Evolutionary conservation across 1,284 basidiomycete genomes (phyloP), one percentile per base, ranked within the genome.

Genomic region (Entoloma clypeatum): DNA sequence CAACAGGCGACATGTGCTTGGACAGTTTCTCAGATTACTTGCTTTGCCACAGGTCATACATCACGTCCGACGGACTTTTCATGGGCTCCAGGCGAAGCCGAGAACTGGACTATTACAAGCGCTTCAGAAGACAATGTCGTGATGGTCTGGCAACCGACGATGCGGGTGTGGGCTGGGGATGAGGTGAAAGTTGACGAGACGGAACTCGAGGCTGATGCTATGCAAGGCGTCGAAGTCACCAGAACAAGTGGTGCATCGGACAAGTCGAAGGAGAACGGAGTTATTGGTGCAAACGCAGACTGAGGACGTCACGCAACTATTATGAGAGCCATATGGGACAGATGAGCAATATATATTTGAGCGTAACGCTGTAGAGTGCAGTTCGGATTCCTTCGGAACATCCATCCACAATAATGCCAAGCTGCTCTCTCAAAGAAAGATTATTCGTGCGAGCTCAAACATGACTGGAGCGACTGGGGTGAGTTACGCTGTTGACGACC

Each of bases 101-200:
- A 89, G 56, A 79, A 79, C 45, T 92, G 88, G 87, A 89, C 81
- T 2, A 70, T 81, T 1, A 70, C 80, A 13, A 89, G 79, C 50
- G 79, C 83, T 5, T 90, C 87, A 0, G 90, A 92, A 59, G 90
- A 92, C 58, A 92, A 92, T 49, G 76, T 92, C 24, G 73, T 87
- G 26, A 90, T 90, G 84, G 75, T 91, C 4, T 92, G 89, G 89
- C 85, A 88, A 55, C 89, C 90, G 8, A 89, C 86, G 10, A 86
- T 86, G 74, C 81, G 86, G 4, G 79, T 92, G 23, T 91, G 86
- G 86, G 86, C 87, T 1, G 84, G 84, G 5, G 86, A 90, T 45
- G 84, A 83, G 48, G 76, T 88, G 38, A 83, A 77, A 56, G 71
- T 89, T 28, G 82, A 88, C 43, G 82, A 83, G 52, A 79, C 77